These are phyloP conservation scores for Erodium maritimum DNA, from an alignment of 345 rosid species.

Conservation along the genomic window DNA sequence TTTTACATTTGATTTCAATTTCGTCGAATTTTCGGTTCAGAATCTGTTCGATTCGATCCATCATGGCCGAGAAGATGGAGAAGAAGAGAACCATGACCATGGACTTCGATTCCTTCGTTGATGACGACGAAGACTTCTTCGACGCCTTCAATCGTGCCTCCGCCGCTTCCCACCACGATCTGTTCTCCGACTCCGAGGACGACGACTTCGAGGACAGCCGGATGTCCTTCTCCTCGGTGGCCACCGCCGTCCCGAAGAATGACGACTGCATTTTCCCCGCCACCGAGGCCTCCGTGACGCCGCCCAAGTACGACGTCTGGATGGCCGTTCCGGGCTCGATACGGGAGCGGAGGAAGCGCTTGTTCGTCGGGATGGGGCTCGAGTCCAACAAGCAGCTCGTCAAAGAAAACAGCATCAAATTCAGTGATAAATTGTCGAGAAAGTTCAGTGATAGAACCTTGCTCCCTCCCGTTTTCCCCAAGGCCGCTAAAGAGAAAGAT, in stretches of 20 bases:
- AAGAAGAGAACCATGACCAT: conserved; percentile 48
- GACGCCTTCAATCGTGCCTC: conserved; percentile 51
- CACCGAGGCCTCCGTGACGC: not conserved
- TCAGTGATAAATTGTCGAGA: conserved; percentile 17
- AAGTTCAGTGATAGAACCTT: conserved; percentile 3
- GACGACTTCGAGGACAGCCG: conserved; percentile 65
- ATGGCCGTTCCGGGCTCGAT: conserved; percentile 81
- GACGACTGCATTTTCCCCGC: conserved; percentile 14
- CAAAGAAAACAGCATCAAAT: conserved; percentile 17
- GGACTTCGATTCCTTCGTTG: conserved; percentile 60
- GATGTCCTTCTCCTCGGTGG: conserved; percentile 48
- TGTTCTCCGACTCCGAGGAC: conserved; percentile 58
- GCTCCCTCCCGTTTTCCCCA: conserved; percentile 1
- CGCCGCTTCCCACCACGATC: conserved; percentile 39
- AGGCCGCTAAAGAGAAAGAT: not conserved
- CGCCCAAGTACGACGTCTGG: conserved; percentile 70
- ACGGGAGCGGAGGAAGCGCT: conserved; percentile 53
- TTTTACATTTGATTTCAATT: not conserved
- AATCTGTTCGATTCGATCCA: conserved; percentile 1
- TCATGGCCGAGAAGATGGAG: conserved; percentile 16
- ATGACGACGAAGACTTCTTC: conserved; percentile 50
- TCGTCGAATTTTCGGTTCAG: not conserved
- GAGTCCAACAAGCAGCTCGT: conserved; percentile 26
- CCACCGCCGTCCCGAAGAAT: conserved; percentile 19
- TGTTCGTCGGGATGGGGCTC: conserved; percentile 73